Conservation (phyloP, 1,139 yeast genomes). For the Candida smagusa region DNA sequence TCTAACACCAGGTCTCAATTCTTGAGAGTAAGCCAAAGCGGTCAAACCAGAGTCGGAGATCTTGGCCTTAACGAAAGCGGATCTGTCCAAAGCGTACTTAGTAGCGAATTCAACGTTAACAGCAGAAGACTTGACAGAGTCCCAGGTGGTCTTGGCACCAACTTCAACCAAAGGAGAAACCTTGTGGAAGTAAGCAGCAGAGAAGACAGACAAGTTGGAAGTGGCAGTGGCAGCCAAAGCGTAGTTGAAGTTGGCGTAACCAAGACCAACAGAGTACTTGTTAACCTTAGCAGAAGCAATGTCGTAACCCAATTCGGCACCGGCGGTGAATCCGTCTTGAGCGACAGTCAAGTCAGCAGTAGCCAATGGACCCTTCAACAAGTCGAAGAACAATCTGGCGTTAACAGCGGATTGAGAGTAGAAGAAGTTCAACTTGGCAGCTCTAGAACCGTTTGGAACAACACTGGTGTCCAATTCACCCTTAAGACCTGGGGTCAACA, state of each 20-base stretch:
- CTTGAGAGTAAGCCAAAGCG: slow-evolving; percentile 92
- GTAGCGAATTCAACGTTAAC: slow-evolving; percentile 90
- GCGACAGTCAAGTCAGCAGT: slow-evolving; percentile 94
- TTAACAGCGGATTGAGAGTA: slow-evolving; percentile 91
- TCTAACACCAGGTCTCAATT: slow-evolving; percentile 94
- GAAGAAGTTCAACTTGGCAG: slow-evolving; percentile 87
- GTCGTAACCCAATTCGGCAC: slow-evolving; percentile 97
- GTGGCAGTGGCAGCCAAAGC: slow-evolving; percentile 86
- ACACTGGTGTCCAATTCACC: slow-evolving; percentile 87
- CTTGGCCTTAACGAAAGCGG: slow-evolving; percentile 94
- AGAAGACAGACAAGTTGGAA: slow-evolving; percentile 83
- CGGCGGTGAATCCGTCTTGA: slow-evolving; percentile 95
- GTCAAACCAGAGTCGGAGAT: slow-evolving; percentile 96
- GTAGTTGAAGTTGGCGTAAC: slow-evolving; percentile 87
- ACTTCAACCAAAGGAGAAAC: slow-evolving; percentile 90
- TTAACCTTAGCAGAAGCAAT: slow-evolving; percentile 88
- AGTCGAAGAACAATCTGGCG: slow-evolving; percentile 93
- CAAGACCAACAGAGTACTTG: slow-evolving; percentile 92
- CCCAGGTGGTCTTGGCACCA: slow-evolving; percentile 97
- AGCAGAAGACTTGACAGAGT: slow-evolving; percentile 68
- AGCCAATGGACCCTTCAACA: slow-evolving; percentile 93
- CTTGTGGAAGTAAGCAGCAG: slow-evolving; percentile 97
- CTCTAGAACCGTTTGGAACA: slow-evolving; percentile 84
- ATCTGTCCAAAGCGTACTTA: slow-evolving; percentile 83
- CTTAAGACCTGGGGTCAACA: slow-evolving; percentile 92